A percentile compares a stretch with the other conserved stretches of the same genome.
phyloP scores from a whole-genome alignment of 2,329 filamentous ascomycete genomes.

The Penicillium concentricum region DNA sequence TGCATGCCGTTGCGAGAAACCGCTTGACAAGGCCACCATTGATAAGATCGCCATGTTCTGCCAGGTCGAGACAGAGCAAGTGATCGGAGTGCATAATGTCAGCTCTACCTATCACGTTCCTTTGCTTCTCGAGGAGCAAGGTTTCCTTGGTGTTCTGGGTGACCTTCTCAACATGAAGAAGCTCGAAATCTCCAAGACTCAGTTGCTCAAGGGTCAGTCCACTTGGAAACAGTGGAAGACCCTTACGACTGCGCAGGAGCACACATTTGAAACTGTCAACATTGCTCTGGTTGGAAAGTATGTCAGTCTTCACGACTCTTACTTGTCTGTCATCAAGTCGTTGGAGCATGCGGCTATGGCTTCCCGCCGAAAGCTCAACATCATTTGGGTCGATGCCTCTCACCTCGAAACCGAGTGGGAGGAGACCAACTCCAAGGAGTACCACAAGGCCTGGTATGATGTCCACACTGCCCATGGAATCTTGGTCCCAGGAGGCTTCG shows the following conservation, averaged over 20 bases:
- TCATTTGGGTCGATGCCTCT: conserved; percentile 81
- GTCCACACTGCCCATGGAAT: conserved; percentile 64
- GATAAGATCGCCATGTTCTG: conserved; percentile 87
- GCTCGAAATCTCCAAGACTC: conserved; percentile 45
- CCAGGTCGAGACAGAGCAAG: conserved; percentile 80
- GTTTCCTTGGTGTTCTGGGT: conserved; percentile 66
- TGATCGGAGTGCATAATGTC: conserved; percentile 84
- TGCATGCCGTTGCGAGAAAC: conserved; percentile 82
- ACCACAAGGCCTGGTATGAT: conserved; percentile 81
- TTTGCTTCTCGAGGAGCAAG: conserved; percentile 78
- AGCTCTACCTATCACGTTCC: conserved; percentile 90
- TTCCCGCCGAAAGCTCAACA: conserved; percentile 24
- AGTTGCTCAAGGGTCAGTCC: conserved; percentile 62
- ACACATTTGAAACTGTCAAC: conserved; percentile 66
- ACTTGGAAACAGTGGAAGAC: conserved; percentile 77
- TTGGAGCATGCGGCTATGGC: conserved; percentile 25
- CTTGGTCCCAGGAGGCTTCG: conserved; percentile 71
- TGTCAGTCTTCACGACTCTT: conserved; percentile 77
- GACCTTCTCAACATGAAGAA: conserved; percentile 60
- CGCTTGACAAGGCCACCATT: conserved; percentile 70
- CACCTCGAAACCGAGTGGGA: conserved; percentile 76
- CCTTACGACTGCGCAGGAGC: conserved; percentile 65
- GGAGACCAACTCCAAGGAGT: conserved; percentile 65
- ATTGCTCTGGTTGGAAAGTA: conserved; percentile 97
- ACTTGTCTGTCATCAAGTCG: conserved; percentile 78